Evolutionary conservation across 2,329 filamentous ascomycete species (phyloP).

Genomic region (Arthroderma sp.): DNA sequence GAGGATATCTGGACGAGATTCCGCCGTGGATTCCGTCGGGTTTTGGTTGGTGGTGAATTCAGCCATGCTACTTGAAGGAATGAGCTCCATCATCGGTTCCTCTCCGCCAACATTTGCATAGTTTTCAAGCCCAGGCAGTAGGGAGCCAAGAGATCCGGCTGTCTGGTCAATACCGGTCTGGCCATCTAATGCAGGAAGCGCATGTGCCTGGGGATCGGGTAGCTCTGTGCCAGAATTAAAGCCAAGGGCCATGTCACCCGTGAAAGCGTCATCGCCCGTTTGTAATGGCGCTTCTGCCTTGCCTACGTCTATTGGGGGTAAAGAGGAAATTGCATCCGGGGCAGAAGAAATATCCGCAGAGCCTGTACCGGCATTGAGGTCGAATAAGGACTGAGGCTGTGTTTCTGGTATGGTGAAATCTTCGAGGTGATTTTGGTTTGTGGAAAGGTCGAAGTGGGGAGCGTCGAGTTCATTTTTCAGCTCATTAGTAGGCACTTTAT

Average conservation of each 20-base stretch:
- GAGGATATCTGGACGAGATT: conserved; percentile 11
- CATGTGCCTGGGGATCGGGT: conserved; percentile 7
- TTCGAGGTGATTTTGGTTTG: too few species aligned
- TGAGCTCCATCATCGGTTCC: conserved; percentile 26
- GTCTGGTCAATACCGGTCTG: conserved; percentile 10
- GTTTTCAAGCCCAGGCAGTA: conserved; percentile 20
- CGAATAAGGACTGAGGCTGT: too few species aligned
- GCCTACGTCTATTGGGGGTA: too few species aligned
- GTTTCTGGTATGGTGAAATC: too few species aligned
- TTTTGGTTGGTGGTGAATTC: conserved; percentile 3
- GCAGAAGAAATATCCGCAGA: too few species aligned
- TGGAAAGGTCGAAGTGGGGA: too few species aligned
- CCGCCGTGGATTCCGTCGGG: background rate
- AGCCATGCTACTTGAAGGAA: conserved; percentile 10
- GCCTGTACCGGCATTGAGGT: too few species aligned
- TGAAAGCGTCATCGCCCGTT: too few species aligned
- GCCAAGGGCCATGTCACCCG: background rate
- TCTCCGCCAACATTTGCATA: conserved; percentile 22
- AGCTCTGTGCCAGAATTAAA: conserved; percentile 6
- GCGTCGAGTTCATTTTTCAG: too few species aligned
- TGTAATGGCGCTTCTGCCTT: too few species aligned
- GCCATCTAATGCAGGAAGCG: background rate
- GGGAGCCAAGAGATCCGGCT: conserved; percentile 14
- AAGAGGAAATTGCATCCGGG: too few species aligned
- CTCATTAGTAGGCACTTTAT: background rate